A percentile compares a stretch with the other conserved stretches of the same genome.
Evolutionary conservation across 345 rosid species (phyloP).

Genomic region (Conringia planisiliqua): DNA sequence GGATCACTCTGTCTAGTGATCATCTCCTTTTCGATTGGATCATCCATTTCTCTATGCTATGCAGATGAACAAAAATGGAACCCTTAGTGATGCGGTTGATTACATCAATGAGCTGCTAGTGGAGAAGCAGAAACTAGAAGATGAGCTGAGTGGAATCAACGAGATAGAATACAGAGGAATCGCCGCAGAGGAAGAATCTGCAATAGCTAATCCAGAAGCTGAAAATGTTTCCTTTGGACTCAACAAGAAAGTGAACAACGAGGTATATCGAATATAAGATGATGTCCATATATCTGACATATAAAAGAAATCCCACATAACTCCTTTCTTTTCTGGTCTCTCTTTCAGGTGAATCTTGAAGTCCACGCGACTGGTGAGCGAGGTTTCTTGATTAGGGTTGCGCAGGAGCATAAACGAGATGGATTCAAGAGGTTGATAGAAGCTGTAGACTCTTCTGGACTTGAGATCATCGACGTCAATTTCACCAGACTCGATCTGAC

Average conservation of each 20-base stretch:
- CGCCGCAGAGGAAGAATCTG: slow-evolving; percentile 19
- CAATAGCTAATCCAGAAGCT: slow-evolving; percentile 16
- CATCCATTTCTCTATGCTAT: neutral
- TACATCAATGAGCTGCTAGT: slow-evolving; percentile 54
- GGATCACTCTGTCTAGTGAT: neutral
- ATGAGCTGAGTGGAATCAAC: slow-evolving; percentile 55
- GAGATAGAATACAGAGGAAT: slow-evolving; percentile 35
- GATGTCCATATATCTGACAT: neutral
- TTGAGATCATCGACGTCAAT: slow-evolving; percentile 63
- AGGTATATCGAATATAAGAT: neutral
- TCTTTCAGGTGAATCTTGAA: slow-evolving; percentile 50
- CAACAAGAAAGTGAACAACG: slow-evolving; percentile 15
- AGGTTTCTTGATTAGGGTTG: slow-evolving; percentile 51
- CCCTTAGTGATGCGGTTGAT: slow-evolving; percentile 67
- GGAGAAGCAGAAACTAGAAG: slow-evolving; percentile 50
- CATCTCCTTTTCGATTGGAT: neutral
- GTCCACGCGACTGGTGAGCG: slow-evolving; percentile 51
- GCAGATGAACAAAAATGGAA: slow-evolving; percentile 75
- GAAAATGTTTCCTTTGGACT: neutral
- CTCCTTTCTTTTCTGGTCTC: neutral
- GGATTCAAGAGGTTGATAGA: slow-evolving; percentile 68
- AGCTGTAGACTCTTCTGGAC: slow-evolving; percentile 46
- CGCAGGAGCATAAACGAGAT: slow-evolving; percentile 42
- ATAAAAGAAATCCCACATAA: neutral
- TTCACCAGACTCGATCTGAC: slow-evolving; percentile 51